A percentile compares a stretch with the other conserved stretches of the same genome.
Evolutionary conservation across 495 filamentous ascomycete species (phyloP).

Genomic region (Penicillium flavigenum): DNA sequence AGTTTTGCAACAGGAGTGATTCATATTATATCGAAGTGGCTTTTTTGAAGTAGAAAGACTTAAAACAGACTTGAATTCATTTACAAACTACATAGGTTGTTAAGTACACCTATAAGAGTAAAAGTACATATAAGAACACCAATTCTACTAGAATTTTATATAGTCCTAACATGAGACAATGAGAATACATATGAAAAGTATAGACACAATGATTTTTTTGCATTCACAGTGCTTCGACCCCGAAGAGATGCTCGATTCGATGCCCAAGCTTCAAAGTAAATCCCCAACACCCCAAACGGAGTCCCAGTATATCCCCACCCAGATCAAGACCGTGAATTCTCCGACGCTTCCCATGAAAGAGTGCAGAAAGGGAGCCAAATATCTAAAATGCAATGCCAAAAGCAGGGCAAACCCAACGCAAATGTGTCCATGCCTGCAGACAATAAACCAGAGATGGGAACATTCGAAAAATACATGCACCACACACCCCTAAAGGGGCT

Average conservation of each 20-base stretch:
- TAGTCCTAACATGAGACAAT: neutral
- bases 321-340: conserved; percentile 50
- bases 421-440: conserved; percentile 13
- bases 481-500: conserved; percentile 13
- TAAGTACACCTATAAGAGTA: neutral
- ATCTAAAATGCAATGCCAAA: conserved; percentile 48
- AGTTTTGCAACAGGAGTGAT: neutral
- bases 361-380: conserved; percentile 44
- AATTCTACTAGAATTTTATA: neutral
- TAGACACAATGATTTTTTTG: conserved; percentile 43
- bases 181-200: conserved; percentile 24
- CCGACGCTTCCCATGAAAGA: conserved; percentile 46
- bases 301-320: conserved; percentile 48
- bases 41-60: neutral
- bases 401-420: conserved; percentile 17
- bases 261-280: conserved; percentile 46
- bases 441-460: conserved; percentile 9
- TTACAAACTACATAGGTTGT: too few species aligned
- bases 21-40: neutral
- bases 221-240: conserved; percentile 36
- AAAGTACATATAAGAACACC: neutral
- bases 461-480: conserved; percentile 32
- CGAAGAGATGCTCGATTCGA: conserved; percentile 24
- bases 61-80: too few species aligned
- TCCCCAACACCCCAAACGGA: conserved; percentile 50